phyloP scores from a whole-genome alignment of 768 basidiomycete genomes.

The Tulasnella sp. region DNA sequence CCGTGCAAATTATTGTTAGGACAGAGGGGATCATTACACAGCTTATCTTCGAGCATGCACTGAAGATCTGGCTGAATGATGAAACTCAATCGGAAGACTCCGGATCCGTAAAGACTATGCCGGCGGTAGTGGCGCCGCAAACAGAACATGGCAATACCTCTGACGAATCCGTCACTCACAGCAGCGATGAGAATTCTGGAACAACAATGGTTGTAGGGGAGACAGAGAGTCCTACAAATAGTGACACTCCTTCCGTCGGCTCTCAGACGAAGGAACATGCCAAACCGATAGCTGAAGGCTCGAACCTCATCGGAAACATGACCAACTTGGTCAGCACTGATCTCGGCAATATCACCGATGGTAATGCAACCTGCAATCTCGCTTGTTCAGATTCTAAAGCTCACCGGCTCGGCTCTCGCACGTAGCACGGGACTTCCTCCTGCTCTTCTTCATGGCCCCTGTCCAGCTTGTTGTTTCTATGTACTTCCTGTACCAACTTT shows the following conservation, averaged over 20 bases:
- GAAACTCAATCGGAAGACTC: slow-evolving; percentile 27
- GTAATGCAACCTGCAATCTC: background rate
- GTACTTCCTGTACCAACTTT: slow-evolving; percentile 35
- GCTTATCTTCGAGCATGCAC: slow-evolving; percentile 76
- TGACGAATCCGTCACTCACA: too few relatives aligned
- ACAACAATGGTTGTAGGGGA: too few relatives aligned
- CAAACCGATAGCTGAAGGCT: slow-evolving; percentile 24
- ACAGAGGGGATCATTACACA: slow-evolving; percentile 44
- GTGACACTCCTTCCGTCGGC: background rate
- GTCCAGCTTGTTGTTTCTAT: slow-evolving; percentile 34
- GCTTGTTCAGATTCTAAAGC: background rate
- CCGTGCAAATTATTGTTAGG: slow-evolving; percentile 39
- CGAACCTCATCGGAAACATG: slow-evolving; percentile 59
- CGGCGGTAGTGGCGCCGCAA: slow-evolving; percentile 16
- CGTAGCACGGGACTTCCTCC: slow-evolving; percentile 27
- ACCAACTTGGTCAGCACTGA: slow-evolving; percentile 70
- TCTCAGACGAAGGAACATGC: background rate
- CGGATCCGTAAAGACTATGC: slow-evolving; percentile 17
- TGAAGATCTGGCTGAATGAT: slow-evolving; percentile 55
- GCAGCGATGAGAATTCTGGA: too few relatives aligned
- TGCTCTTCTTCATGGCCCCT: slow-evolving; percentile 32
- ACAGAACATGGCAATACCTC: too few relatives aligned
- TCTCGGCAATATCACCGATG: slow-evolving; percentile 33
- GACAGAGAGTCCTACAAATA: background rate
- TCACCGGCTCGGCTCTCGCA: too few relatives aligned